These are phyloP conservation scores for Acorus gramineus DNA, from an alignment of 106 monocot species.

Conservation along the genomic window DNA sequence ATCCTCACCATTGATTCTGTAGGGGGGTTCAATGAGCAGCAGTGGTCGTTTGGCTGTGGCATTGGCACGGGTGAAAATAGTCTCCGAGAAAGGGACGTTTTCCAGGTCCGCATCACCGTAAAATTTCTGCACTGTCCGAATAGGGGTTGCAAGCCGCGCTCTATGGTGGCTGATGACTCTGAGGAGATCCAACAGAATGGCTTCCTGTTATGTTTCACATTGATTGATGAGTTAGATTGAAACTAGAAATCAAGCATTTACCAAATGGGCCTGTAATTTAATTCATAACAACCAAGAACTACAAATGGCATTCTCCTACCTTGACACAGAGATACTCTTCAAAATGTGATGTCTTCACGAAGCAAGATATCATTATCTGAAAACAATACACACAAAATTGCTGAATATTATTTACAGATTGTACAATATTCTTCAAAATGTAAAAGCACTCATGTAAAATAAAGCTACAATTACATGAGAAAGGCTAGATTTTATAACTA, in stretches of 20 bases:
- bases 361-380: slow-evolving; percentile 32
- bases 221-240: background rate
- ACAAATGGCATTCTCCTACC: slow-evolving; percentile 3
- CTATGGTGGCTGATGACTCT: slow-evolving; percentile 26
- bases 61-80: slow-evolving; percentile 15
- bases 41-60: slow-evolving; percentile 36
- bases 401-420: no score
- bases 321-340: slow-evolving; percentile 33
- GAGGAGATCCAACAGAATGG: slow-evolving; percentile 20
- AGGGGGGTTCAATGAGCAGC: slow-evolving; percentile 55
- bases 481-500: no score
- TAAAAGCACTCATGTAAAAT: no score
- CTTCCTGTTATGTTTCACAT: slow-evolving; percentile 12
- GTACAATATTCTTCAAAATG: no score
- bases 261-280: background rate
- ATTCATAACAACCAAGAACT: background rate
- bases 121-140: slow-evolving; percentile 24
- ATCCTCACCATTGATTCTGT: slow-evolving; percentile 50
- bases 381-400: background rate
- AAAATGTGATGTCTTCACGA: slow-evolving; percentile 30
- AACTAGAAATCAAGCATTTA: background rate
- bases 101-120: slow-evolving; percentile 18
- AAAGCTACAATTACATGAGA: no score
- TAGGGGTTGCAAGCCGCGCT: slow-evolving; percentile 27
- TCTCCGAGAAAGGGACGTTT: slow-evolving; percentile 14